Conservation (phyloP, 305 asterid genomes). For the Salvia sclarea region DNA sequence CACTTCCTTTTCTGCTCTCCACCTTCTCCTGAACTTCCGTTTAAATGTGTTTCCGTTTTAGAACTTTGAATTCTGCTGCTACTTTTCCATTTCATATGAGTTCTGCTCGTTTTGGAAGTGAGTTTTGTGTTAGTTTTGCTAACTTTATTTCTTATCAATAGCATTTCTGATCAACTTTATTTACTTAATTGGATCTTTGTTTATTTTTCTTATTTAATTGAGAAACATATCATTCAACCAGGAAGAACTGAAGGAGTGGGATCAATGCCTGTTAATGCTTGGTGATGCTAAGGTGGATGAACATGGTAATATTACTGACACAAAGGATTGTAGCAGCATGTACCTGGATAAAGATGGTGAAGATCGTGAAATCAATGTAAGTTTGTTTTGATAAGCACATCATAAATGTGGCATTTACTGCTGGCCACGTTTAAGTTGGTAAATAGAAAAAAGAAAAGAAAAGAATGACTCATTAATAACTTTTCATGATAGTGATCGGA, state of each 20-base stretch:
- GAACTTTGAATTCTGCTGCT: neutral
- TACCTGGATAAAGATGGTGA: constrained; percentile 92
- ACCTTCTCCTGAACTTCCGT: neutral
- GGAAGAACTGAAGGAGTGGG: constrained; percentile 99
- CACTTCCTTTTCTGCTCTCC: constrained; percentile 5
- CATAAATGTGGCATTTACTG: constrained; percentile 26
- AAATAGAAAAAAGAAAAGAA: neutral
- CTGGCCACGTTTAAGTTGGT: constrained; percentile 18
- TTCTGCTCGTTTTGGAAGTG: neutral
- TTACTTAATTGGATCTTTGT: neutral
- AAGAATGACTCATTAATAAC: neutral
- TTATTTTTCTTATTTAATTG: neutral
- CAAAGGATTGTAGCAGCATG: constrained; percentile 75
- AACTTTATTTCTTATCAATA: too few relatives aligned
- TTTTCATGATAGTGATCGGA: constrained; percentile 17
- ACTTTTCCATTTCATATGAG: constrained; percentile 3
- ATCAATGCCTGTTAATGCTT: constrained; percentile 90
- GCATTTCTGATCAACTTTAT: too few relatives aligned
- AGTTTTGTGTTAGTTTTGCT: neutral
- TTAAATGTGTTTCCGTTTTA: neutral
- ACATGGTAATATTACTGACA: constrained; percentile 80
- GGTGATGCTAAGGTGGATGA: constrained; percentile 98
- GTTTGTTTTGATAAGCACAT: constrained; percentile 35
- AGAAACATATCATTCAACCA: constrained; percentile 32
- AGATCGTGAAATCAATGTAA: constrained; percentile 98